Percentiles rank a stretch among this genome's conserved stretches.
Conservation (phyloP, 1,284 basidiomycete species). For the Ganoderma meredithae region DNA sequence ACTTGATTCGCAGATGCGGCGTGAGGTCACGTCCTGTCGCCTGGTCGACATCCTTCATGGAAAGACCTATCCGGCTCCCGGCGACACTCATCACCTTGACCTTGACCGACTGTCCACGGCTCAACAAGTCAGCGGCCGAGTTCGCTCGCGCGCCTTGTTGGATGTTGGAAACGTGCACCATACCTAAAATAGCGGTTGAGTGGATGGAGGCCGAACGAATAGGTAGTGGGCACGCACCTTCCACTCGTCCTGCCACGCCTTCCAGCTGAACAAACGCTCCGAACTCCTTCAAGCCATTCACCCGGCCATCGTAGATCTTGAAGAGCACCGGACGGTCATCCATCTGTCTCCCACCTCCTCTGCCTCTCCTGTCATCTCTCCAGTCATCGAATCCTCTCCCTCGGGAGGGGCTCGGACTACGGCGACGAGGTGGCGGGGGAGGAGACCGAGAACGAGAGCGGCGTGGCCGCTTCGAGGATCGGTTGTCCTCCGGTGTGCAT, state of each 20-base stretch:
- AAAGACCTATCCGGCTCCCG: constrained; percentile 82
- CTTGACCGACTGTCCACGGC: constrained; percentile 86
- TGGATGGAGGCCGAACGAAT: constrained; percentile 40
- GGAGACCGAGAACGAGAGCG: constrained; percentile 53
- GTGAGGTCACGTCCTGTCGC: constrained; percentile 88
- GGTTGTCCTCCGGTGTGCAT: constrained; percentile 53
- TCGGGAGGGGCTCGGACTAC: constrained; percentile 63
- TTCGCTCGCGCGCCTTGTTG: constrained; percentile 86
- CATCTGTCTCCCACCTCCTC: constrained; percentile 49
- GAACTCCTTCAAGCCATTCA: constrained; percentile 92
- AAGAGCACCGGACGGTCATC: constrained; percentile 91
- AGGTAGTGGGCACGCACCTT: constrained; percentile 66
- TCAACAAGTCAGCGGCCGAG: constrained; percentile 87
- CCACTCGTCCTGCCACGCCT: constrained; percentile 84
- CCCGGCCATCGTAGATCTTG: constrained; percentile 94
- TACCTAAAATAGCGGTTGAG: constrained; percentile 59
- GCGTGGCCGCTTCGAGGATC: constrained; percentile 65
- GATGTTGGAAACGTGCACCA: constrained; percentile 96
- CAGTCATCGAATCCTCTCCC: constrained; percentile 55
- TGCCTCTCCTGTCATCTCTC: constrained; percentile 53
- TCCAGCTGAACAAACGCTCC: constrained; percentile 94
- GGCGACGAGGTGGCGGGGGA: constrained; percentile 50
- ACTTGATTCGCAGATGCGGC: constrained; percentile 93
- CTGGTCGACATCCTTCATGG: constrained; percentile 99
- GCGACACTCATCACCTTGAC: constrained; percentile 96